Evolutionary conservation across 495 filamentous ascomycete genomes (phyloP).

Genomic region (Aspergillus avenaceus): DNA sequence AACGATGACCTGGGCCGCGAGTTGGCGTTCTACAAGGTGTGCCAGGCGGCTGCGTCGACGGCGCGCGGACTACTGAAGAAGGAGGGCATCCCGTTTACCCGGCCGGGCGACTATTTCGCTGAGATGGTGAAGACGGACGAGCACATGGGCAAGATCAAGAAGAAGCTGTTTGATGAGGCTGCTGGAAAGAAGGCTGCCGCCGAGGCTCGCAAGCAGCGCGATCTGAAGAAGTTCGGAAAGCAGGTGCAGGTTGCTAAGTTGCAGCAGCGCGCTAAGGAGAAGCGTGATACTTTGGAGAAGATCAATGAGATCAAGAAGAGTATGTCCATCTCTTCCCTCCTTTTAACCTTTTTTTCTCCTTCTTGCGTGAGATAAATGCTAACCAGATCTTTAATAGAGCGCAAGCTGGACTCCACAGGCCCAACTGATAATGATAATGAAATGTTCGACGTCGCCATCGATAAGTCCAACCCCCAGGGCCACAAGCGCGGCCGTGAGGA

Average conservation of each 20-base stretch:
- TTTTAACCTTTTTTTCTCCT: not conserved
- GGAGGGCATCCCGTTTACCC: slow-evolving; percentile 78
- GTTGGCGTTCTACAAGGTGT: slow-evolving; percentile 89
- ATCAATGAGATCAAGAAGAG: slow-evolving; percentile 91
- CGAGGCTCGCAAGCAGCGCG: slow-evolving; percentile 86
- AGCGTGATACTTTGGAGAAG: slow-evolving; percentile 88
- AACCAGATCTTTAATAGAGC: slow-evolving; percentile 54
- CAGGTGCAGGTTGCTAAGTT: slow-evolving; percentile 95
- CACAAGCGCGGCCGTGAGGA: slow-evolving; percentile 31
- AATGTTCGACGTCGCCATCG: slow-evolving; percentile 91
- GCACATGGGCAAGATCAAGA: slow-evolving; percentile 95
- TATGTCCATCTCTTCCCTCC: slow-evolving; percentile 34
- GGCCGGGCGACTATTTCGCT: slow-evolving; percentile 92
- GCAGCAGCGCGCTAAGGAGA: slow-evolving; percentile 87
- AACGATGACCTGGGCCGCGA: slow-evolving; percentile 89
- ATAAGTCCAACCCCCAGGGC: slow-evolving; percentile 59
- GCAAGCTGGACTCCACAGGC: slow-evolving; percentile 65
- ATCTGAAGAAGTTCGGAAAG: slow-evolving; percentile 99
- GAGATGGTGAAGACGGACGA: slow-evolving; percentile 99
- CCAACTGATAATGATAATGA: slow-evolving; percentile 70
- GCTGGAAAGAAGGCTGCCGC: slow-evolving; percentile 85
- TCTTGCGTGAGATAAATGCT: not conserved
- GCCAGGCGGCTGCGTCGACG: slow-evolving; percentile 68
- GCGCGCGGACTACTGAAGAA: slow-evolving; percentile 71
- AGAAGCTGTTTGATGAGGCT: slow-evolving; percentile 88